Conservation (phyloP, 2,329 filamentous ascomycete genomes). For the Thielaviopsis ethacetica region DNA sequence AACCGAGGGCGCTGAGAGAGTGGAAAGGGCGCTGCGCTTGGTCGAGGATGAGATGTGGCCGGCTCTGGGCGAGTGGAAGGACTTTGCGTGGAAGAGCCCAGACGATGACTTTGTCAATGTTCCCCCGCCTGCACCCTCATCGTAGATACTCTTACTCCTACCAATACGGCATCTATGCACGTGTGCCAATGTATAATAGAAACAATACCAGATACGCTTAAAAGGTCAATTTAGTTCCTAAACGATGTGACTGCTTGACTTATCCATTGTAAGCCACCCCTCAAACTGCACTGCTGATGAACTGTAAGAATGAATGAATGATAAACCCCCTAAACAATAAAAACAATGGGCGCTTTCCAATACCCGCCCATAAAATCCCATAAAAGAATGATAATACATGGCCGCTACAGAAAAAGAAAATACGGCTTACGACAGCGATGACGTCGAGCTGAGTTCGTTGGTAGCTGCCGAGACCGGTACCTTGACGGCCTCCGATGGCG, state of each 20-base stretch:
- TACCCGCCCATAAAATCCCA: background rate
- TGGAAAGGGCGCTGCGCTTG: slow-evolving; percentile 18
- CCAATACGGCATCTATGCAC: no score
- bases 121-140: slow-evolving; percentile 12
- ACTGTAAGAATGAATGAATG: no score
- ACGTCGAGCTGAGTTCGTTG: background rate
- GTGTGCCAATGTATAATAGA: background rate
- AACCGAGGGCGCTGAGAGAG: slow-evolving; percentile 17
- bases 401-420: background rate
- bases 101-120: slow-evolving; percentile 27
- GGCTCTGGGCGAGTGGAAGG: slow-evolving; percentile 43
- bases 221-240: background rate
- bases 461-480: background rate
- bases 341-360: background rate
- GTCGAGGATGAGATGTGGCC: slow-evolving; percentile 32
- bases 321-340: background rate
- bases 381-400: background rate
- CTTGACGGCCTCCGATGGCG: background rate
- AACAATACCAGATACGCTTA: background rate
- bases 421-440: background rate
- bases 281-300: background rate
- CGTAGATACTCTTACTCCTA: background rate
- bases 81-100: slow-evolving; percentile 49
- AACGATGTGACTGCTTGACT: background rate
- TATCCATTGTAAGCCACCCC: background rate